These are phyloP conservation scores for Citeromyces hawaiiensis DNA, from an alignment of 1,139 yeast species.

Conservation along the genomic window DNA sequence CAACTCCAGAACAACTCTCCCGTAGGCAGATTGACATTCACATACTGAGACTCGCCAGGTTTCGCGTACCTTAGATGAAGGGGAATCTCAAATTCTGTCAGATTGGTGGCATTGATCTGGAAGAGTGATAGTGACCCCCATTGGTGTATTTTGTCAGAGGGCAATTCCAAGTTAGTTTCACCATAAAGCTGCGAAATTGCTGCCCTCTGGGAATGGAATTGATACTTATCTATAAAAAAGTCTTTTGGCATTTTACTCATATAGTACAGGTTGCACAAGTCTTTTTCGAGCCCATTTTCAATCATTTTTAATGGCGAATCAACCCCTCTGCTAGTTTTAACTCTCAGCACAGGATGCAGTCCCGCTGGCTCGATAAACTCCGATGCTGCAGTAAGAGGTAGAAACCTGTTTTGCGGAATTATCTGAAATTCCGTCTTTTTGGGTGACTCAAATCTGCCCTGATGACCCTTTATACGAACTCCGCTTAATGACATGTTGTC, in stretches of 20 bases:
- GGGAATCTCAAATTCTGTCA: constrained; percentile 11
- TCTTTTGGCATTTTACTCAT: constrained; percentile 11
- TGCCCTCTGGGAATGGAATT: constrained; percentile 6
- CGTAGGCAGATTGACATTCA: constrained; percentile 6
- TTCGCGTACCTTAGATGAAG: constrained; percentile 15
- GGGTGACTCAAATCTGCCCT: constrained; percentile 3
- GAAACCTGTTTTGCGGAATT: constrained; percentile 9
- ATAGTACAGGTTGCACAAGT: constrained; percentile 7
- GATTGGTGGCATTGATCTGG: constrained; percentile 7
- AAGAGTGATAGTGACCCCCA: constrained; percentile 12
- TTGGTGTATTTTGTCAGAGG: constrained; percentile 11
- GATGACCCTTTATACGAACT: constrained; percentile 4
- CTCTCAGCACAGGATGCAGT: constrained; percentile 10
- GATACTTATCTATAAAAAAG: constrained; percentile 13
- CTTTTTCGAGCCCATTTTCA: background rate
- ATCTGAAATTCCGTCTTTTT: constrained; percentile 10
- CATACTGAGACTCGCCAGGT: constrained; percentile 7
- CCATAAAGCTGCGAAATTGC: constrained; percentile 2
- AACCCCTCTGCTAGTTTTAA: background rate
- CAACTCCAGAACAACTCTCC: constrained; percentile 16
- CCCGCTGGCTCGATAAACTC: constrained; percentile 8
- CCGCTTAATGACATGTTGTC: constrained; percentile 12
- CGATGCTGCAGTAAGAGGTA: constrained; percentile 7
- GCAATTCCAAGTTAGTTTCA: constrained; percentile 14
- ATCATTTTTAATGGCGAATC: background rate